These are phyloP conservation scores for Arthrobotrys entomopaga DNA, from an alignment of 2,329 filamentous ascomycete genomes.

Conservation along the genomic window DNA sequence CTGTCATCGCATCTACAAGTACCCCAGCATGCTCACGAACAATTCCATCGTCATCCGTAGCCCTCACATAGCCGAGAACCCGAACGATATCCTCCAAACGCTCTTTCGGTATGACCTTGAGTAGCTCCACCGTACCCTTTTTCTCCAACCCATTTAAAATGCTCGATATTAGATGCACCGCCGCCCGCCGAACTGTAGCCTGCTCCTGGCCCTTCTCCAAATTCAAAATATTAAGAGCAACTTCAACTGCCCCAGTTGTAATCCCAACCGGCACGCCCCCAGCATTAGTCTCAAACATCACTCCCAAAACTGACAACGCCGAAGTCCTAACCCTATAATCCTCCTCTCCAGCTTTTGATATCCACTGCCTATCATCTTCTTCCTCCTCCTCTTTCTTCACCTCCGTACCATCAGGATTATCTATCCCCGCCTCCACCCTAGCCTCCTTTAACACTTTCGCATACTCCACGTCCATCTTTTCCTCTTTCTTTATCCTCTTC, in stretches of 20 bases:
- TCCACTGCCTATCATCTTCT: conserved; percentile 46
- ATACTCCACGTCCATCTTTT: conserved; percentile 46
- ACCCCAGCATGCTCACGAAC: conserved; percentile 74
- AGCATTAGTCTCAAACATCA: conserved; percentile 71
- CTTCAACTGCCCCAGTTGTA: conserved; percentile 70
- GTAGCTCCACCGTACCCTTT: conserved; percentile 63
- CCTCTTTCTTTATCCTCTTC: conserved; percentile 61
- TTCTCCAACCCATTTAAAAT: conserved; percentile 71
- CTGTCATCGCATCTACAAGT: conserved; percentile 67
- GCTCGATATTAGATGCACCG: conserved; percentile 71
- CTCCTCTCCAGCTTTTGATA: conserved; percentile 64
- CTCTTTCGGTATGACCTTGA: conserved; percentile 55
- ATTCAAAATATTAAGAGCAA: conserved; percentile 71
- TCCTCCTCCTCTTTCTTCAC: conserved; percentile 68
- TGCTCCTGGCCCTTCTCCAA: conserved; percentile 71
- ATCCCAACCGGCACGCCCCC: conserved; percentile 68
- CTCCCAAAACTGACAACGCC: conserved; percentile 73
- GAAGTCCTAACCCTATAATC: conserved; percentile 77
- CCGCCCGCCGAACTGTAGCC: conserved; percentile 74
- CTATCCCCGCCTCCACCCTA: conserved; percentile 49
- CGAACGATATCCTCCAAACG: conserved; percentile 69
- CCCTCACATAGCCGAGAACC: conserved; percentile 72
- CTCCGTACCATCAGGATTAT: conserved; percentile 65
- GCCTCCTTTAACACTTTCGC: conserved; percentile 42
- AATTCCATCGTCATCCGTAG: conserved; percentile 74